These are phyloP conservation scores for Tephrocybe rancida DNA, from an alignment of 768 basidiomycete genomes.

Conservation along the genomic window DNA sequence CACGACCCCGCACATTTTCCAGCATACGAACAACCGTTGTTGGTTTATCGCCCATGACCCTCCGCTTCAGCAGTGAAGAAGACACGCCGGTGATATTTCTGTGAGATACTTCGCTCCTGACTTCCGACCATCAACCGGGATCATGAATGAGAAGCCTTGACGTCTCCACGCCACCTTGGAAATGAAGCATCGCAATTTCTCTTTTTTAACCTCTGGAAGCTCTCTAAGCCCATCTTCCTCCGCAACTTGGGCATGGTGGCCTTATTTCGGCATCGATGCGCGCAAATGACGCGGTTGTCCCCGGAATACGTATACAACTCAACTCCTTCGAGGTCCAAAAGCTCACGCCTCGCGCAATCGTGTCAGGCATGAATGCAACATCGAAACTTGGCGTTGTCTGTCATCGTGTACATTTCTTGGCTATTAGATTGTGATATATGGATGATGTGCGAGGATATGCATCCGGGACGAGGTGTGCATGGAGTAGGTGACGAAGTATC, in stretches of 20 bases:
- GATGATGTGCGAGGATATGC: no score
- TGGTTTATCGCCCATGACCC: not conserved
- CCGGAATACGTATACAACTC: not conserved
- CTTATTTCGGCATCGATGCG: not conserved
- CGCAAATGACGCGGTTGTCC: not conserved
- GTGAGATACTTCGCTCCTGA: not conserved
- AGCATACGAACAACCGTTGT: conserved; percentile 9
- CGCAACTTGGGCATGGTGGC: not conserved
- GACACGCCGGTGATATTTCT: not conserved
- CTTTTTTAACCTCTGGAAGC: not conserved
- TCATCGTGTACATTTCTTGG: no score
- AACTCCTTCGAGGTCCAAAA: not conserved
- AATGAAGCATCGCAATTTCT: not conserved
- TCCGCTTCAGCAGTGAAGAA: not conserved
- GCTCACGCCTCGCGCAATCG: no score
- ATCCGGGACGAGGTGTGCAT: no score
- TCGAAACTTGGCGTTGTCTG: no score
- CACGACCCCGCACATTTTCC: conserved; percentile 12
- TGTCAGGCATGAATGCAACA: no score
- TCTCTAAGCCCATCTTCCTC: not conserved
- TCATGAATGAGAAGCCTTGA: not conserved
- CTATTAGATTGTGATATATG: no score
- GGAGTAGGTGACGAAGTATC: no score
- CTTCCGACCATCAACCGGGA: conserved; percentile 5
- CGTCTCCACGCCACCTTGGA: not conserved